phyloP scores from a whole-genome alignment of 805 yeast genomes.

The Yamadazyma akitaensis region DNA sequence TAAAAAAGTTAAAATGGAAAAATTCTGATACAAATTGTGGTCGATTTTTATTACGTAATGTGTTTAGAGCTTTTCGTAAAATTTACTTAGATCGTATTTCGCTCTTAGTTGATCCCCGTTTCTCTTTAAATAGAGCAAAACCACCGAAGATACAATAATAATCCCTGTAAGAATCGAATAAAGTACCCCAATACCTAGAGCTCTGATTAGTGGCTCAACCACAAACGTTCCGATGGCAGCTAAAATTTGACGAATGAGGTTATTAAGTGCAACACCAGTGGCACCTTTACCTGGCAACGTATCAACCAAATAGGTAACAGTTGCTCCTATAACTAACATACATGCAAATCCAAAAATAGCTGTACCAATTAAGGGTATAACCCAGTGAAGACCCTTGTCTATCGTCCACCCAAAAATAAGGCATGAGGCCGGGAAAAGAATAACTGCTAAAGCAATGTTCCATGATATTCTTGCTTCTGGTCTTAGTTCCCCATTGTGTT shows the following conservation, averaged over 20 bases:
- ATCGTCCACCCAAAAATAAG: constrained; percentile 83
- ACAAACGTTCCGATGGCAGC: constrained; percentile 78
- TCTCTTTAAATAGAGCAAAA: constrained; percentile 47
- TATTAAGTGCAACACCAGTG: constrained; percentile 82
- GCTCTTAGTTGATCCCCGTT: constrained; percentile 64
- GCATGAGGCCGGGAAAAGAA: constrained; percentile 59
- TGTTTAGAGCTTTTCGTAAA: constrained; percentile 49
- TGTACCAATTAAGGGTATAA: constrained; percentile 75
- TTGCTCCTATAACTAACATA: constrained; percentile 80
- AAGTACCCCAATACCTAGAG: constrained; percentile 69
- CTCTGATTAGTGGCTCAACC: constrained; percentile 64
- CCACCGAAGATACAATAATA: constrained; percentile 40
- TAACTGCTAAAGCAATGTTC: constrained; percentile 65
- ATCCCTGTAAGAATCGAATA: constrained; percentile 65
- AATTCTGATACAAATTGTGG: no score
- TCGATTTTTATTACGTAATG: background rate
- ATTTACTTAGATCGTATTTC: constrained; percentile 52
- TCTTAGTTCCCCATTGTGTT: constrained; percentile 59
- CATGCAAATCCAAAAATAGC: constrained; percentile 79
- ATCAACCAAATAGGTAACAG: constrained; percentile 78
- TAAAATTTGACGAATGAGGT: constrained; percentile 64
- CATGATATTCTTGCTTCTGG: constrained; percentile 81
- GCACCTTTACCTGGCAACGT: constrained; percentile 86
- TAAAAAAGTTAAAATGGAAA: background rate
- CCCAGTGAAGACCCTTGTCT: constrained; percentile 65